Conservation (phyloP, 108 stramenopile genomes). For the Conticribra guillardii region DNA sequence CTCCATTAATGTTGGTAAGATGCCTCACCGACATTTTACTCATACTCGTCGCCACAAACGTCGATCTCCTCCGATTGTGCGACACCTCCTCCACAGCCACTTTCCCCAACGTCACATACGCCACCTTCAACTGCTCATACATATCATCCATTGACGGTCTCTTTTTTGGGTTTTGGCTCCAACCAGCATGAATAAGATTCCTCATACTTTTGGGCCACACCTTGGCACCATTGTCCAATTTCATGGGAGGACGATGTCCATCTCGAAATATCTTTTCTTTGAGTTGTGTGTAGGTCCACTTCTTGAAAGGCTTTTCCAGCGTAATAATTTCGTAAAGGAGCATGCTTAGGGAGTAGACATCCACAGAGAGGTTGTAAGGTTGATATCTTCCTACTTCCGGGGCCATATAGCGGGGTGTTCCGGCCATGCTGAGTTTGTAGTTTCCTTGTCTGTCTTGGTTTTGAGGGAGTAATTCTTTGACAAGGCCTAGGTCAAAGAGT, state of each 20-base stretch:
- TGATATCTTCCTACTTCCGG: constrained; percentile 35
- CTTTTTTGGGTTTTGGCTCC: constrained; percentile 31
- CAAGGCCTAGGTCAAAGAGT: constrained; percentile 47
- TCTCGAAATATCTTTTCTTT: constrained; percentile 29
- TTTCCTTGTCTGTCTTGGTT: constrained; percentile 23
- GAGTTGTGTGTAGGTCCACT: constrained; percentile 30
- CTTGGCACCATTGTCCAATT: too few relatives aligned
- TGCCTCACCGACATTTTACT: constrained; percentile 14
- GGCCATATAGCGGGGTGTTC: constrained; percentile 48
- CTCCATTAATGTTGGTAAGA: too few relatives aligned
- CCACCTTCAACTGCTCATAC: constrained; percentile 26
- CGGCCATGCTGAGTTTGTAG: constrained; percentile 45
- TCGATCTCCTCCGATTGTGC: constrained; percentile 43
- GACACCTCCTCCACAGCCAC: constrained; percentile 9
- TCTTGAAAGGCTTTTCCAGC: constrained; percentile 45
- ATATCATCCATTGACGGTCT: constrained; percentile 37
- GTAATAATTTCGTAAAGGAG: constrained; percentile 74
- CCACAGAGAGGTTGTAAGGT: constrained; percentile 53
- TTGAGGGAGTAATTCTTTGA: constrained; percentile 41
- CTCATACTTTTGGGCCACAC: constrained; percentile 25
- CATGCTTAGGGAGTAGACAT: constrained; percentile 81
- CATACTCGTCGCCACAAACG: constrained; percentile 5
- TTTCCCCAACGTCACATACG: constrained; percentile 3
- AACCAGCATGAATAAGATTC: constrained; percentile 25
- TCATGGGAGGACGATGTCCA: constrained; percentile 29